Base-by-base conservation (phyloP, 2,329 filamentous ascomycete genomes). In the Calonectria henricotiae region DNA sequence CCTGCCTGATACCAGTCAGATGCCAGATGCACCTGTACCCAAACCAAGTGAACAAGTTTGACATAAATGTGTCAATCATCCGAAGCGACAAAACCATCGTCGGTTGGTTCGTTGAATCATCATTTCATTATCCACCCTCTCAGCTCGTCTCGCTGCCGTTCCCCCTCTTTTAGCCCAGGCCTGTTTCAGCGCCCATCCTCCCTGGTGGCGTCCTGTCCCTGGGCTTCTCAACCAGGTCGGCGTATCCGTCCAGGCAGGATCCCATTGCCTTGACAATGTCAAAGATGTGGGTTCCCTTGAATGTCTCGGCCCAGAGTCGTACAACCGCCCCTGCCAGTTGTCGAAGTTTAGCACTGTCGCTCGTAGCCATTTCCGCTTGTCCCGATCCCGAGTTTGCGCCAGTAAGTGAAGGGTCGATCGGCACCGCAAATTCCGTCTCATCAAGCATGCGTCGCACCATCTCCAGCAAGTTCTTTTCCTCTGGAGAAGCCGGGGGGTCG, bases 391-490 rank as follows among this genome's bases (percentile, higher is more conserved):
- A 78, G 17, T 79, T 79, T 20, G 79, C 80, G 5, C 83, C 85
- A 0, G 85, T 83, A 17, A 90, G 81, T 3, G 87, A 89, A 3
- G 88, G 87, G 61, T 90, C 89, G 49, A 90, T 86, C 1, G 89
- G 88, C 4, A 90, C 88, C 7, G 89, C 88, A 72, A 90, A 90
- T 74, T 90, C 89, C 0, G 89, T 90, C 79, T 91, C 89, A 73
- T 90, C 88, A 12, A 91, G 82, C 85, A 91, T 89, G 27, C 86
- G 85, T 17, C 88, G 85, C 23, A 91, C 83, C 77, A 86, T 89
- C 62, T 89, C 86, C 35, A 91, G 81, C 3, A 91, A 81, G 60
- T 83, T 85, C 74, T 83, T 86, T 75, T 91, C 89, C 23, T 90
- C 89, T 0, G 80, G 78, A 0, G 87, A 85, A 8, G 85, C 82